Conservation (phyloP, 495 filamentous ascomycete genomes). For the Evernia prunastri region DNA sequence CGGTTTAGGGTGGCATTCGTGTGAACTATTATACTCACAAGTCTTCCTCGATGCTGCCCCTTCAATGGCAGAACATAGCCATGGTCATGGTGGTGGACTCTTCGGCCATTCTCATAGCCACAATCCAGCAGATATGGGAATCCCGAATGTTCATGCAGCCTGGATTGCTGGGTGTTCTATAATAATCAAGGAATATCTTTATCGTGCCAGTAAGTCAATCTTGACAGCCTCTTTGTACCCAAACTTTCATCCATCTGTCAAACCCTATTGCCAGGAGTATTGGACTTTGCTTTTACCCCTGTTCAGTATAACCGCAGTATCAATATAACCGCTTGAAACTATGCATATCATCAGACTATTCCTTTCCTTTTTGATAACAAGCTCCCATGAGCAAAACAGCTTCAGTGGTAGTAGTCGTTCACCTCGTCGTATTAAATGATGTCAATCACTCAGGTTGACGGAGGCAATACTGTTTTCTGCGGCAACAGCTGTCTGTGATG, state of each 20-base stretch:
- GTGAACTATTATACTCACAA: constrained; percentile 67
- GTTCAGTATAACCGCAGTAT: not conserved
- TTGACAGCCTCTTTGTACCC: not conserved
- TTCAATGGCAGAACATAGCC: constrained; percentile 52
- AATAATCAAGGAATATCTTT: constrained; percentile 90
- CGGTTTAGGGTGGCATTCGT: constrained; percentile 79
- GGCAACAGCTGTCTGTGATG: not conserved
- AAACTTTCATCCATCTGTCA: not conserved
- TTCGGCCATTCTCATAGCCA: constrained; percentile 42
- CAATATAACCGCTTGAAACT: not conserved
- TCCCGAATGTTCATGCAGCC: constrained; percentile 81
- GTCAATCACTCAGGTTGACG: not conserved
- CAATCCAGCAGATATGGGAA: constrained; percentile 47
- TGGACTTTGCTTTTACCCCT: not conserved
- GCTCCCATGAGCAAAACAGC: not conserved
- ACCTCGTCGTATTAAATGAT: not conserved
- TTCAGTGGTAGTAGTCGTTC: not conserved
- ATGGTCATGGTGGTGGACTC: constrained; percentile 43
- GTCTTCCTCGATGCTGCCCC: constrained; percentile 69
- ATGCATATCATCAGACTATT: not conserved
- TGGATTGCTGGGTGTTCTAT: constrained; percentile 95
- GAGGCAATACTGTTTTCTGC: not conserved
- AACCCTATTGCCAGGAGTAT: not conserved
- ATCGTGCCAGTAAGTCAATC: constrained; percentile 73
- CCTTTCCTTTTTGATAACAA: not conserved